Conservation (phyloP, 2,329 filamentous ascomycete genomes). For the Zarea fungicola region DNA sequence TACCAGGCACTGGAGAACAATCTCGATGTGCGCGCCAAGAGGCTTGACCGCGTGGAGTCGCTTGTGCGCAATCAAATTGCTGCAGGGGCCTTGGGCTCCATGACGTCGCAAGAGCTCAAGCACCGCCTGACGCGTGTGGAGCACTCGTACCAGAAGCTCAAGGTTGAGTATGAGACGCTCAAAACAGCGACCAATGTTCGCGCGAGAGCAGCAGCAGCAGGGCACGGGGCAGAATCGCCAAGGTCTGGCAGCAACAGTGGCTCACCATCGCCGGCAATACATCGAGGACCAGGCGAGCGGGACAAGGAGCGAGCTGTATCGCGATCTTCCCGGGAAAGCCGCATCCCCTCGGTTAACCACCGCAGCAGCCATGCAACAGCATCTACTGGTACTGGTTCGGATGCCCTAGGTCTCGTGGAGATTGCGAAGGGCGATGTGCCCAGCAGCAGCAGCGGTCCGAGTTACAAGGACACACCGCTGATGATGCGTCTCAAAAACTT, state of each 20-base stretch:
- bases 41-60: conserved; percentile 80
- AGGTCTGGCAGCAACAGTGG: conserved; percentile 32
- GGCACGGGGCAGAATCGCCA: conserved; percentile 27
- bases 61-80: conserved; percentile 64
- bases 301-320: conserved; percentile 34
- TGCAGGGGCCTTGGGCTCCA: conserved; percentile 43
- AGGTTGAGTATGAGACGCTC: conserved; percentile 65
- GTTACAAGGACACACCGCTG: conserved; percentile 65
- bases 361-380: conserved; percentile 22
- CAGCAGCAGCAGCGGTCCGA: conserved; percentile 18
- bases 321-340: conserved; percentile 20
- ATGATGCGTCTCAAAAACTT: conserved; percentile 80
- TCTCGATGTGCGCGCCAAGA: conserved; percentile 73
- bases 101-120: conserved; percentile 39
- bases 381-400: conserved; percentile 4
- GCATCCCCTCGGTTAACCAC: conserved; percentile 17
- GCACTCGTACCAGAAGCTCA: conserved; percentile 57
- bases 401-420: conserved; percentile 13
- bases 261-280: conserved; percentile 50
- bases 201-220: conserved; percentile 34
- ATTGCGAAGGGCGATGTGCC: conserved; percentile 17
- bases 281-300: conserved; percentile 45
- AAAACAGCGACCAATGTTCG: conserved; percentile 58
- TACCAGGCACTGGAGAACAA: conserved; percentile 81
- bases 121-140: conserved; percentile 49